Conservation (phyloP, 176 grass and related monocot genomes). For the Triticum monococcum region DNA sequence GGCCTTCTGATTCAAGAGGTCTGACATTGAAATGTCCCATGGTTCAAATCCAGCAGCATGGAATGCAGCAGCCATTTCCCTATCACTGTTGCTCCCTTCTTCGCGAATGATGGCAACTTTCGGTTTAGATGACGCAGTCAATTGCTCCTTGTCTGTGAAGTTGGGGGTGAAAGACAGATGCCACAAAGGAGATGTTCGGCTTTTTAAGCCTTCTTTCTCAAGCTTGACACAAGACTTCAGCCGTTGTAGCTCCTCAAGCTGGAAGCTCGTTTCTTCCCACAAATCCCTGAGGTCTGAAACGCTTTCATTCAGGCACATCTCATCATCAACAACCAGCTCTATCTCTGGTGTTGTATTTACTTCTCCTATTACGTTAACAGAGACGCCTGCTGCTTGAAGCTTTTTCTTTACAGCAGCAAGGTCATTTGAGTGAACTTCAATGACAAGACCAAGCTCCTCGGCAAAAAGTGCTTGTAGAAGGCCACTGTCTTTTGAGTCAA, state of each 20-base stretch:
- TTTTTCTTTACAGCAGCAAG: slow-evolving; percentile 50
- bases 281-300: slow-evolving; percentile 72
- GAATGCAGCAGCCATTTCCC: slow-evolving; percentile 92
- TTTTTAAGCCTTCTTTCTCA: slow-evolving; percentile 87
- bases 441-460: slow-evolving; percentile 80
- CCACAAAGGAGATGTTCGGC: slow-evolving; percentile 64
- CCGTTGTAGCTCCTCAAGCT: slow-evolving; percentile 76
- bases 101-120: slow-evolving; percentile 94
- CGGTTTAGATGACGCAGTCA: slow-evolving; percentile 58
- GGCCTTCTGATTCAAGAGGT: slow-evolving; percentile 52
- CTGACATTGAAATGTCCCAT: slow-evolving; percentile 90
- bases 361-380: slow-evolving; percentile 60
- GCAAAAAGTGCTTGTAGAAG: slow-evolving; percentile 75
- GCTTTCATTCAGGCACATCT: slow-evolving; percentile 65
- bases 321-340: slow-evolving; percentile 54
- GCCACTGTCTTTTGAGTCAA: slow-evolving; percentile 52
- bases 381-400: slow-evolving; percentile 60
- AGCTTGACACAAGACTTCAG: slow-evolving; percentile 75
- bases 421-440: slow-evolving; percentile 59
- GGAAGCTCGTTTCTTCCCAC: slow-evolving; percentile 93
- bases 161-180: slow-evolving; percentile 66
- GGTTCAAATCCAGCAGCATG: slow-evolving; percentile 85
- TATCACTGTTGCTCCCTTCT: slow-evolving; percentile 95
- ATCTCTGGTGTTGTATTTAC: slow-evolving; percentile 60
- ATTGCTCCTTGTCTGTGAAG: slow-evolving; percentile 55